These are phyloP conservation scores for Schizothecium vesticola DNA, from an alignment of 495 filamentous ascomycete species.

Conservation along the genomic window DNA sequence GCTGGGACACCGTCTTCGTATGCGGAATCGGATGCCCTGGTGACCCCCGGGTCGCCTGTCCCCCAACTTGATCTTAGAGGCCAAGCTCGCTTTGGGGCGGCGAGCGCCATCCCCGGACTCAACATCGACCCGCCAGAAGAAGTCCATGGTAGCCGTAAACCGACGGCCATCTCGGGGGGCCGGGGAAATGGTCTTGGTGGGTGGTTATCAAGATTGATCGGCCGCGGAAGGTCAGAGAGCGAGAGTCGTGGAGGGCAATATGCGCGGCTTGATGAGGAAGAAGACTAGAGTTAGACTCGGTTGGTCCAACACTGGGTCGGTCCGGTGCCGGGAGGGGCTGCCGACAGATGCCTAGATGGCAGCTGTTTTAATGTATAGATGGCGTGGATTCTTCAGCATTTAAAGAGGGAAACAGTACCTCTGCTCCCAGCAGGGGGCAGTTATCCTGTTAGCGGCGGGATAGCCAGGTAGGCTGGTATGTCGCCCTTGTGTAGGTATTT, in stretches of 20 bases:
- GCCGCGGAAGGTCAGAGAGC: constrained; percentile 17
- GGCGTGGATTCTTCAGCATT: not conserved
- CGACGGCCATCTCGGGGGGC: constrained; percentile 16
- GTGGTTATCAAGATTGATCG: constrained; percentile 45
- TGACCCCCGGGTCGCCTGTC: constrained; percentile 67
- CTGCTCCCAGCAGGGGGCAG: not conserved
- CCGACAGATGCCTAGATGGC: not conserved
- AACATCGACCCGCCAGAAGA: constrained; percentile 36
- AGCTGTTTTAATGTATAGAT: not conserved
- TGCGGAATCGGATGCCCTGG: constrained; percentile 68
- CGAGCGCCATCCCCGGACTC: constrained; percentile 34
- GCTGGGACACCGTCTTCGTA: constrained; percentile 45
- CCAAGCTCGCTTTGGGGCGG: constrained; percentile 27
- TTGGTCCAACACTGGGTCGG: no score
- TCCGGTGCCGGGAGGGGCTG: not conserved
- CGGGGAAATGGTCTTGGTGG: constrained; percentile 39
- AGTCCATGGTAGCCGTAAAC: constrained; percentile 27
- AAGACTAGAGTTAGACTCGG: constrained; percentile 28
- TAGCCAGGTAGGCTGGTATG: no score
- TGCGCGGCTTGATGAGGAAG: constrained; percentile 38
- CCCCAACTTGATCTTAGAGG: constrained; percentile 68
- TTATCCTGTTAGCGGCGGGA: not conserved
- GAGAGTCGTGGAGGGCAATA: constrained; percentile 36
- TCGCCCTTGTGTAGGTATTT: no score
- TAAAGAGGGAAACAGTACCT: not conserved